phyloP scores from a whole-genome alignment of 2,329 filamentous ascomycete species.

The Venturia nashicola region DNA sequence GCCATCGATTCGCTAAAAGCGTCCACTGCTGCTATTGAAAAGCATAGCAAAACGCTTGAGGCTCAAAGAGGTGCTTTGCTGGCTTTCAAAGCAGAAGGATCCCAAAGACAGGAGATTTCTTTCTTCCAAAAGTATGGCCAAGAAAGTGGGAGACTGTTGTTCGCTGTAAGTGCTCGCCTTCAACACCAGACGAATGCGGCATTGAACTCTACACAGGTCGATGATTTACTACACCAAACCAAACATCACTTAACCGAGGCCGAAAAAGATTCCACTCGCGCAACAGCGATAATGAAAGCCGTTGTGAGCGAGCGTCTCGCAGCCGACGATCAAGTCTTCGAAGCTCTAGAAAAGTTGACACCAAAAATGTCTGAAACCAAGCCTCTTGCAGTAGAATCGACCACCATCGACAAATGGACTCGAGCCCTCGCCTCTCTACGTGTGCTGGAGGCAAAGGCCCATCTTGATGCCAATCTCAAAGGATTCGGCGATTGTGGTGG shows the following conservation, averaged over 20 bases:
- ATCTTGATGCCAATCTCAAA: constrained; percentile 42
- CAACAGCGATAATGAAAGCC: constrained; percentile 34
- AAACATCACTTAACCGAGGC: constrained; percentile 23
- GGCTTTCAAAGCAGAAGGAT: constrained; percentile 33
- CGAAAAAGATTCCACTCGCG: constrained; percentile 37
- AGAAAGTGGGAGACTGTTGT: constrained; percentile 7
- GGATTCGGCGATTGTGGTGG: constrained; percentile 22
- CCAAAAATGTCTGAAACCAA: constrained; percentile 41
- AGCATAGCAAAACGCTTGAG: constrained; percentile 49
- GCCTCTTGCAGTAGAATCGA: constrained; percentile 39
- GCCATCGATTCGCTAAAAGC: constrained; percentile 52
- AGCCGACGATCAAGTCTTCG: constrained; percentile 53
- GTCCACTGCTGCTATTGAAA: constrained; percentile 52
- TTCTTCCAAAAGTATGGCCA: not conserved
- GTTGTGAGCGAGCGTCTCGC: constrained; percentile 39
- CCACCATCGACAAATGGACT: constrained; percentile 44
- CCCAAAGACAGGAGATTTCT: constrained; percentile 21
- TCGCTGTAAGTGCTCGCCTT: constrained; percentile 14
- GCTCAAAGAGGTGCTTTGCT: constrained; percentile 51
- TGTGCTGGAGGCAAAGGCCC: constrained; percentile 28
- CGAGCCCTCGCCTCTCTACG: constrained; percentile 28
- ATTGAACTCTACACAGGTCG: constrained; percentile 12
- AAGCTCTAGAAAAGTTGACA: constrained; percentile 53
- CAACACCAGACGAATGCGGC: constrained; percentile 12
- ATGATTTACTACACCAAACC: constrained; percentile 18